Evolutionary conservation across 768 basidiomycete genomes (phyloP).

Genomic region (Psilocybe sp.): DNA sequence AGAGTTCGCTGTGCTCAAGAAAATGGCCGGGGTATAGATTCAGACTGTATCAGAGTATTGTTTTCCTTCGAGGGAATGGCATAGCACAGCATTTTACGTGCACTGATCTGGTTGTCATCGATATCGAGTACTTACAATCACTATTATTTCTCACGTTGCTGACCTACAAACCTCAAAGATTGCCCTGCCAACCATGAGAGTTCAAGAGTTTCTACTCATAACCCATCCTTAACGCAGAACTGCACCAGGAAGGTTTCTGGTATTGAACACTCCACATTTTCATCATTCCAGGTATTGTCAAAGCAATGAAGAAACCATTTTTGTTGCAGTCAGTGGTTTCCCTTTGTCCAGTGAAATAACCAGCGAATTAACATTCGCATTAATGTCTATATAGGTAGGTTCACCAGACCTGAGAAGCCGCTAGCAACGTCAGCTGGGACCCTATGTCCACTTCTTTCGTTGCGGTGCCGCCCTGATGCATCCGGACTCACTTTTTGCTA

Average conservation of each 20-base stretch:
- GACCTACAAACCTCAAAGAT: conserved; percentile 1
- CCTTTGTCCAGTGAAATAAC: no score
- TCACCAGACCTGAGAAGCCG: not conserved
- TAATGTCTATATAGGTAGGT: no score
- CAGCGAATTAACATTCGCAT: no score
- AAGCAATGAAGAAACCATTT: no score
- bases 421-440: not conserved
- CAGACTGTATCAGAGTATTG: not conserved
- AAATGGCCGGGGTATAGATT: conserved; percentile 50
- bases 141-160: conserved; percentile 10
- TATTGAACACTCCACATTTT: no score
- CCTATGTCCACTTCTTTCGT: not conserved
- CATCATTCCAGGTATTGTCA: no score
- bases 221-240: not conserved
- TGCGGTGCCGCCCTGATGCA: conserved; percentile 11
- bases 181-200: conserved; percentile 21
- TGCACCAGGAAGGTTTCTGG: no score
- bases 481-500: conserved; percentile 8
- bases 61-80: not conserved
- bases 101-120: no score
- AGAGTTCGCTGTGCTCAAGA: conserved; percentile 44
- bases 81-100: no score
- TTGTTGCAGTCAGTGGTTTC: no score
- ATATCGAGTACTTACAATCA: not conserved
- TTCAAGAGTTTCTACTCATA: not conserved